Evolutionary conservation across 768 basidiomycete genomes (phyloP).

Genomic region (Lanmaoa rubissima): DNA sequence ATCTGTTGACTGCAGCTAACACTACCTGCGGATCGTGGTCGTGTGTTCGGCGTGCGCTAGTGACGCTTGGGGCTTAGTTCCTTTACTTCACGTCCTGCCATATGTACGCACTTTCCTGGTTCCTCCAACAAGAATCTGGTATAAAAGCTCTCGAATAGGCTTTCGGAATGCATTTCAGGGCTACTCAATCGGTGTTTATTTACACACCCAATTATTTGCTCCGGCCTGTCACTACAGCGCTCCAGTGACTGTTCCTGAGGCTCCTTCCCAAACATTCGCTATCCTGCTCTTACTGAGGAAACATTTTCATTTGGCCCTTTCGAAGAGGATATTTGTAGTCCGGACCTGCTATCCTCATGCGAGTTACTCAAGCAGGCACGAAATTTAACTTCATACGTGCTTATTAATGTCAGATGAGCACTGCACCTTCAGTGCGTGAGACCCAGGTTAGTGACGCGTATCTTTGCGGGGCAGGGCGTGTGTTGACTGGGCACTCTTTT

Average conservation of each 20-base stretch:
- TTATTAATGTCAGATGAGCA: not conserved
- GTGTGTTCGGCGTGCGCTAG: not conserved
- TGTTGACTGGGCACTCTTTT: not conserved
- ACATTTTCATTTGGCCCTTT: no score
- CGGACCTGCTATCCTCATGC: not conserved
- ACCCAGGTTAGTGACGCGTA: not conserved
- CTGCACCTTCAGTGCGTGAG: not conserved
- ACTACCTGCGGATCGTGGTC: not conserved
- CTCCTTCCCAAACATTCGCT: not conserved
- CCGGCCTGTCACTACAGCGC: not conserved
- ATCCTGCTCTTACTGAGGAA: no score
- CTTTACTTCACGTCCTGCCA: not conserved
- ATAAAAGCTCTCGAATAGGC: not conserved
- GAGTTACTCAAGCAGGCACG: not conserved
- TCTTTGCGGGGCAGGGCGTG: not conserved
- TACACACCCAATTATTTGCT: not conserved
- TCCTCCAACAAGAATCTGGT: no score
- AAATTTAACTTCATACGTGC: not conserved
- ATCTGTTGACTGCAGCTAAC: not conserved
- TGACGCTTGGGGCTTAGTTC: not conserved
- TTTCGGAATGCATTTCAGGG: not conserved
- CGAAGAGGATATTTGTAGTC: not conserved
- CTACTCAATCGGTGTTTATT: not conserved
- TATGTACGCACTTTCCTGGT: not conserved
- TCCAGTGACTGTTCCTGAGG: not conserved